These are phyloP conservation scores for Zizania palustris DNA, from an alignment of 202 grass and related monocot genomes.

Conservation along the genomic window DNA sequence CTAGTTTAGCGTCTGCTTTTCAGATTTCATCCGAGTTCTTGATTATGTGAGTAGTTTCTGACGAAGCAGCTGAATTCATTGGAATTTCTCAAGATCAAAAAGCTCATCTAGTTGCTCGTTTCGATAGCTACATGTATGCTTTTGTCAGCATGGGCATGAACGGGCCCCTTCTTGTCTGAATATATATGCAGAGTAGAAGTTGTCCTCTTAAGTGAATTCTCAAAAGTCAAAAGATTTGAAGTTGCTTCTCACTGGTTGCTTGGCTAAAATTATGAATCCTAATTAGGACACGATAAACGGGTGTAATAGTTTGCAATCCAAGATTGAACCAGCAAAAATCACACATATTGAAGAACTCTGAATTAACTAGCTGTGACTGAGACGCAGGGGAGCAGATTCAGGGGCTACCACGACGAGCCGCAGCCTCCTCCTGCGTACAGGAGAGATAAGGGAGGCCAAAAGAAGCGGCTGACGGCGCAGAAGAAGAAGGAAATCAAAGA, in stretches of 20 bases:
- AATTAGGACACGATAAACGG: background rate
- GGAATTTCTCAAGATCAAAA: no score
- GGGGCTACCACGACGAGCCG: conserved; percentile 5
- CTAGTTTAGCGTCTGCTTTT: background rate
- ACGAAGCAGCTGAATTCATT: background rate
- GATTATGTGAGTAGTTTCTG: background rate
- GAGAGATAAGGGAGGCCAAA: conserved; percentile 35
- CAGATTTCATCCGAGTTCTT: background rate
- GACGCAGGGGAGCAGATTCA: conserved; percentile 36
- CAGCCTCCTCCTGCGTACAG: conserved; percentile 9
- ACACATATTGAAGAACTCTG: conserved; percentile 26
- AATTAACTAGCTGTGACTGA: background rate
- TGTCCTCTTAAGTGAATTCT: background rate
- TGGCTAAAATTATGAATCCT: background rate
- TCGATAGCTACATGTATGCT: background rate
- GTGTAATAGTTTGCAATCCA: no score
- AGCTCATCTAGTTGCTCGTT: background rate
- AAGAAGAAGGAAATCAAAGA: conserved; percentile 83
- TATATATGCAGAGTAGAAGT: background rate
- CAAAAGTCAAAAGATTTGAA: background rate
- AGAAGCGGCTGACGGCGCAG: conserved; percentile 53
- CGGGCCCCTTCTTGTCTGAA: background rate
- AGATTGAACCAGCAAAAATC: background rate
- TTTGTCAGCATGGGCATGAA: background rate
- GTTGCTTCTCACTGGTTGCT: background rate